Evolutionary conservation across 495 filamentous ascomycete genomes (phyloP), one percentile per base, ranked within the genome.

Genomic region (Astrocystis sublimbata): DNA sequence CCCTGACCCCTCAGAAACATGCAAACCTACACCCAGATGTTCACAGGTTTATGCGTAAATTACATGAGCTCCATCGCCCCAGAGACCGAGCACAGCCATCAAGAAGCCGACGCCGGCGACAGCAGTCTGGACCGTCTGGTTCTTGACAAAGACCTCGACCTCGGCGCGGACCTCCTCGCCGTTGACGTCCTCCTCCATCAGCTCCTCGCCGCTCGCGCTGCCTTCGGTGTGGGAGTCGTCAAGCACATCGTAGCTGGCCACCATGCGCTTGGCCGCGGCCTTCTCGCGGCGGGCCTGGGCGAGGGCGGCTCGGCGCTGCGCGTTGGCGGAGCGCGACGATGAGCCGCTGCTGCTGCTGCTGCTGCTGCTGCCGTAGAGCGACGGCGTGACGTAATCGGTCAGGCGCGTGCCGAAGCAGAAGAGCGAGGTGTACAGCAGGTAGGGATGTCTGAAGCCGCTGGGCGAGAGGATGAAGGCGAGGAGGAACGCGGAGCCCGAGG

Each of bases 31-130:
- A 71, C 52, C 13, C 64, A 50, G 9, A 64, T 8, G 23, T 60
- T 26, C 2, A 62, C 9, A 3, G 49, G 61, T 23, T 63, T n/a
- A n/a, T n/a, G n/a, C 53, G 6, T 47, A 9, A 31, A 56, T 47
- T 28, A 50, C 38, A 61, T 62, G 70, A n/a, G 76, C 78, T 19
- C 88, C 88, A 79, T 97, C 92, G 1, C 92, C 92, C 92, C 92
- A 97, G 63, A 96, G 83, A 1, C 92, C 92, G 23, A 97, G 81
- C 41, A 96, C 84, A 4, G 85, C 86, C 79, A 96, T 87, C 35
- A 83, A 69, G 69, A 96, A 88, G 0, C 84, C 91, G 57, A 88
- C 12, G 2, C 88, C 88, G 26, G 83, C 80, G 28, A 93, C 71
- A 10, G 73, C 83, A 24, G 81, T 79, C 71, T 89, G 82, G 15